phyloP scores from a whole-genome alignment of 2,329 filamentous ascomycete genomes.

The Colletotrichum sp. region DNA sequence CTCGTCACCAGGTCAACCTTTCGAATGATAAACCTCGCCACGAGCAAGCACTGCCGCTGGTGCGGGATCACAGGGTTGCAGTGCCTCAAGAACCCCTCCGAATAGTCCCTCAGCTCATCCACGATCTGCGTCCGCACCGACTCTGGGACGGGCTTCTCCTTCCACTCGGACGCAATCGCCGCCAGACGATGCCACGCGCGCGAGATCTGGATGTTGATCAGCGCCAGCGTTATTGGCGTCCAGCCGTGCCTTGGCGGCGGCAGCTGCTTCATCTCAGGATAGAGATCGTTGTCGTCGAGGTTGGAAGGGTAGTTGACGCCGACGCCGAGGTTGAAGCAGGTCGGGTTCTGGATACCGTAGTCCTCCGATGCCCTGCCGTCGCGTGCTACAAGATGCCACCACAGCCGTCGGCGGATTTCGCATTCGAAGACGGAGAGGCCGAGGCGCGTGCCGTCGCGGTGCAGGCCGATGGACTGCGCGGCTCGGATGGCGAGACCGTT shows the following conservation, averaged over 20 bases:
- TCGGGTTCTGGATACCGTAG: conserved; percentile 44
- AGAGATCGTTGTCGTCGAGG: conserved; percentile 57
- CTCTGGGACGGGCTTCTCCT: conserved; percentile 20
- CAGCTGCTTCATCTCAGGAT: conserved; percentile 50
- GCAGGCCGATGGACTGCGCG: conserved; percentile 55
- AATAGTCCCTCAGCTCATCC: conserved; percentile 42
- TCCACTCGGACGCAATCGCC: conserved; percentile 23
- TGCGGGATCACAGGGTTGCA: conserved; percentile 58
- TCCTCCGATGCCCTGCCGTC: conserved; percentile 61
- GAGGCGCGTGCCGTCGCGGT: conserved; percentile 45
- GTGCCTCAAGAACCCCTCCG: conserved; percentile 52
- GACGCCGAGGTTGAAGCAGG: conserved; percentile 32
- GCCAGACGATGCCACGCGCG: conserved; percentile 26
- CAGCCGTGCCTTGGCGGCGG: conserved; percentile 53
- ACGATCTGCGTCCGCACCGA: conserved; percentile 45
- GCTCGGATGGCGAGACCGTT: conserved; percentile 49
- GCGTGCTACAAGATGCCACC: conserved; percentile 59
- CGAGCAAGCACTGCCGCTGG: conserved; percentile 31
- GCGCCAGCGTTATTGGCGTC: conserved; percentile 61
- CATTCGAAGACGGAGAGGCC: conserved; percentile 46
- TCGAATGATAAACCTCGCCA: conserved; percentile 30
- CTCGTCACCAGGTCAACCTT: conserved; percentile 39
- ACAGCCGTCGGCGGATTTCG: conserved; percentile 58
- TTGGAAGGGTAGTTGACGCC: conserved; percentile 60
- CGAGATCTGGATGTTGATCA: conserved; percentile 57